Base-by-base conservation (phyloP, 306 rosid genomes). In the Lathyrus tuberosus region DNA sequence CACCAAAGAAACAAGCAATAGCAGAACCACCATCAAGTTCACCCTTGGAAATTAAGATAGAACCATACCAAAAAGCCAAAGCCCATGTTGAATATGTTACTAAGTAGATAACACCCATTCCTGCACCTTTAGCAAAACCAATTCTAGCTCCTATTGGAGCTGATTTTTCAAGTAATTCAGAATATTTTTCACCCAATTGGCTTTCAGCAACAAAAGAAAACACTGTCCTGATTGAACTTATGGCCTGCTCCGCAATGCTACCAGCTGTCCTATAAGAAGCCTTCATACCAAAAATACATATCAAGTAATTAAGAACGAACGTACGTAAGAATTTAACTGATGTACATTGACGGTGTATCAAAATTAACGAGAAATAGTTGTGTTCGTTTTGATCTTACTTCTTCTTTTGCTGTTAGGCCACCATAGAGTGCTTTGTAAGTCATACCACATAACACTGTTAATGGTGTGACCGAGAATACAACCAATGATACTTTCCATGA, bases 61-160 rank as follows among this genome's bases (percentile, higher is more conserved):
- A 71, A 30, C 97, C 94, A 64, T 90, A 93, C 96, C 92, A 93
- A 76, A 93, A 93, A 67, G 96, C 97, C 82, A 90, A 81, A 3
- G 98, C 98, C 96, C 97, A 88, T 22, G 94, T 93, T 65, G 97
- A 81, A 77, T 90, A 93, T 17, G 91, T 81, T 58, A 93, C 92
- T 52, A 93, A 70, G 78, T 90, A 90, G 38, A 90, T 93, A 46
- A 90, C 76, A 28, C 98, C 98, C 70, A 90, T 78, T 37, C 98
- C 98, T 20, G 78, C 91, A 78, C 97, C 97, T 65, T 90, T 90
- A 5, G 96, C 88, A 79, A 93, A 93, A 16, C 98, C 96, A 66
- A 88, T 20, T 79, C 65, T 90, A 65, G 76, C 86, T 16, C 98
- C 98, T 44, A 81, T 67, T 7, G 94, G 98, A 35, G 84, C 77